A percentile compares a stretch with the other conserved stretches of the same genome.
phyloP scores from a whole-genome alignment of 768 basidiomycete genomes.

The Suillus occidentalis region DNA sequence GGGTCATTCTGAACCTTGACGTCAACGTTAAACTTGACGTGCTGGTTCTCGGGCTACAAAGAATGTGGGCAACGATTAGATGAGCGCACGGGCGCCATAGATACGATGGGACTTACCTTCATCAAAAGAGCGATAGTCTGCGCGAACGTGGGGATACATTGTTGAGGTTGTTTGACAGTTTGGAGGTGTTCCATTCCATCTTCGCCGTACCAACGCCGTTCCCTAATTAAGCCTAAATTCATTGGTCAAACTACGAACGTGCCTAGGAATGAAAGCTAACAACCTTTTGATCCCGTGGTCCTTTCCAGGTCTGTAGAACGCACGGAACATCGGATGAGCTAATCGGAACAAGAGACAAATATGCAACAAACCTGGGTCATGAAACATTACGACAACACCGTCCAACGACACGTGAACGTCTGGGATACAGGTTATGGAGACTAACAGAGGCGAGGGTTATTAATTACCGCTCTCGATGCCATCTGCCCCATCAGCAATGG shows the following conservation, averaged over 20 bases:
- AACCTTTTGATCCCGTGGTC: constrained; percentile 80
- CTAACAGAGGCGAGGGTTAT: constrained; percentile 32
- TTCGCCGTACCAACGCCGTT: constrained; percentile 69
- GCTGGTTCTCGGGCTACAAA: constrained; percentile 66
- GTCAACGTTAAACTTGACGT: constrained; percentile 84
- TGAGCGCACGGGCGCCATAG: constrained; percentile 14
- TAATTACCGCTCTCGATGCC: constrained; percentile 96
- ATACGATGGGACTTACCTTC: constrained; percentile 46
- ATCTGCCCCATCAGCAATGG: constrained; percentile 93
- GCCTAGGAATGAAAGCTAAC: constrained; percentile 4
- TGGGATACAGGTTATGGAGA: constrained; percentile 59
- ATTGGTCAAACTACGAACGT: constrained; percentile 30
- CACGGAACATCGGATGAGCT: constrained; percentile 25
- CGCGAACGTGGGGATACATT: constrained; percentile 87
- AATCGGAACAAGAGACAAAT: constrained; percentile 21
- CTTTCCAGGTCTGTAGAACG: constrained; percentile 56
- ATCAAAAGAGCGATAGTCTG: constrained; percentile 82
- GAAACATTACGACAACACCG: constrained; percentile 90
- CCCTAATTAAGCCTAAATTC: constrained; percentile 60
- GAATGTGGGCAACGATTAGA: constrained; percentile 5
- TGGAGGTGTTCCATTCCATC: constrained; percentile 76
- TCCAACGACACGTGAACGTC: constrained; percentile 95
- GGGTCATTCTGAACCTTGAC: constrained; percentile 95
- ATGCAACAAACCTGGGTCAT: constrained; percentile 73
- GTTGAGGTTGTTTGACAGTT: constrained; percentile 78